These are phyloP conservation scores for Austropuccinia psidii DNA, from an alignment of 1,284 basidiomycete species.

Conservation along the genomic window DNA sequence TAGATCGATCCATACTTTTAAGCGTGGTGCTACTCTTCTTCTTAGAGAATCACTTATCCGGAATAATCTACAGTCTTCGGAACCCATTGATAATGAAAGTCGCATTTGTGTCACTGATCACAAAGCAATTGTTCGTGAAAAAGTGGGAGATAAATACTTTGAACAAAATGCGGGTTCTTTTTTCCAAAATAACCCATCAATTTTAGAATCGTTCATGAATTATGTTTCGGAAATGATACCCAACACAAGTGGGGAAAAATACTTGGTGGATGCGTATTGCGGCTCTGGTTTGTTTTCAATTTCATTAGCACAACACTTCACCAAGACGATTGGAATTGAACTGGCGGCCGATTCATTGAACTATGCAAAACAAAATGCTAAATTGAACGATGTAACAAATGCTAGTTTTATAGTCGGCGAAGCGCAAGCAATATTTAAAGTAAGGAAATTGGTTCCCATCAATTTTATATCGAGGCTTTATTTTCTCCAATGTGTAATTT, in stretches of 20 bases:
- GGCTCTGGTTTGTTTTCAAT: conserved; percentile 84
- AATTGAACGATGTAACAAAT: conserved; percentile 57
- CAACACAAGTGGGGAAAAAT: conserved; percentile 34
- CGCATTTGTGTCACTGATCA: conserved; percentile 78
- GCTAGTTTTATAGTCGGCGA: conserved; percentile 54
- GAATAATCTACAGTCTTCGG: conserved; percentile 51
- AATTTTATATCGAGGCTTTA: too few relatives aligned
- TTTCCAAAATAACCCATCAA: conserved; percentile 97
- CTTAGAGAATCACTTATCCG: conserved; percentile 62
- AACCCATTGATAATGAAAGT: conserved; percentile 49
- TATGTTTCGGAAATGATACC: conserved; percentile 51
- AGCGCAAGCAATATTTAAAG: conserved; percentile 55
- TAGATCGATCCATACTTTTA: conserved; percentile 72
- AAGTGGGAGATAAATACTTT: conserved; percentile 71
- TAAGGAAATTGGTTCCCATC: conserved; percentile 41
- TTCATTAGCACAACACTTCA: conserved; percentile 69
- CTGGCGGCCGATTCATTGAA: conserved; percentile 62
- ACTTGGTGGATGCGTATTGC: conserved; percentile 47
- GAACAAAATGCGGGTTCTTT: conserved; percentile 82
- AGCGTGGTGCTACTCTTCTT: conserved; percentile 80
- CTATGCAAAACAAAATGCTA: conserved; percentile 70
- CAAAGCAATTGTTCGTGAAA: conserved; percentile 70
- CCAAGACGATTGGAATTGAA: conserved; percentile 80
- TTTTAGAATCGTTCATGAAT: conserved; percentile 69
- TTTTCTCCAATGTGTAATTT: background rate